Evolutionary conservation across 495 filamentous ascomycete species (phyloP).

Genomic region (Xylaria intraflava): DNA sequence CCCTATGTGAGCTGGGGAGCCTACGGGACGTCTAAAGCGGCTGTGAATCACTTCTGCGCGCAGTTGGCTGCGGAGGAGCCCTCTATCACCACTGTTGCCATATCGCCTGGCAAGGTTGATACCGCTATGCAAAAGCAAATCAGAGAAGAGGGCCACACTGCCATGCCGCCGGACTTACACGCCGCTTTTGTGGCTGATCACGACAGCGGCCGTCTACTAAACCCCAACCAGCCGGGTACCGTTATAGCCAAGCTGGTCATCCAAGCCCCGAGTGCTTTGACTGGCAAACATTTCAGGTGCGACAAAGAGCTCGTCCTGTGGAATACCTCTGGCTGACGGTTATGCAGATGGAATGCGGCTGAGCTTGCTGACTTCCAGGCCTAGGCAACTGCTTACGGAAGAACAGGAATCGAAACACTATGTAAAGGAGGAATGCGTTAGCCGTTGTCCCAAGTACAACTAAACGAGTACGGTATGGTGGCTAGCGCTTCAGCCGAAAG

Average conservation of each 20-base stretch:
- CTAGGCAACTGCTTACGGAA: conserved; percentile 17
- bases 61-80: conserved; percentile 77
- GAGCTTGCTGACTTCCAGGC: conserved; percentile 60
- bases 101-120: conserved; percentile 82
- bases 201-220: conserved; percentile 63
- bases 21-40: conserved; percentile 85
- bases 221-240: conserved; percentile 75
- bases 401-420: conserved; percentile 6
- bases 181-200: conserved; percentile 60
- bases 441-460: background rate
- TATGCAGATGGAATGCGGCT: conserved; percentile 61
- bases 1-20: conserved; percentile 68
- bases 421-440: background rate
- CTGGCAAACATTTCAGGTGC: conserved; percentile 68
- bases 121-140: conserved; percentile 90
- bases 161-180: conserved; percentile 59
- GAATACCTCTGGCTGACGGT: conserved; percentile 29
- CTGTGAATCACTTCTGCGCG: conserved; percentile 70
- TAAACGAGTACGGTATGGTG: background rate
- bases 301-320: background rate
- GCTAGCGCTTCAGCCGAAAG: conserved; percentile 74
- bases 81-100: conserved; percentile 57
- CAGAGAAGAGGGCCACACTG: conserved; percentile 58
- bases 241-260: conserved; percentile 74
- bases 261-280: conserved; percentile 54